A percentile compares a stretch with the other conserved stretches of the same genome.
Conservation (phyloP, 495 filamentous ascomycete species). For the Cercophora scortea region DNA sequence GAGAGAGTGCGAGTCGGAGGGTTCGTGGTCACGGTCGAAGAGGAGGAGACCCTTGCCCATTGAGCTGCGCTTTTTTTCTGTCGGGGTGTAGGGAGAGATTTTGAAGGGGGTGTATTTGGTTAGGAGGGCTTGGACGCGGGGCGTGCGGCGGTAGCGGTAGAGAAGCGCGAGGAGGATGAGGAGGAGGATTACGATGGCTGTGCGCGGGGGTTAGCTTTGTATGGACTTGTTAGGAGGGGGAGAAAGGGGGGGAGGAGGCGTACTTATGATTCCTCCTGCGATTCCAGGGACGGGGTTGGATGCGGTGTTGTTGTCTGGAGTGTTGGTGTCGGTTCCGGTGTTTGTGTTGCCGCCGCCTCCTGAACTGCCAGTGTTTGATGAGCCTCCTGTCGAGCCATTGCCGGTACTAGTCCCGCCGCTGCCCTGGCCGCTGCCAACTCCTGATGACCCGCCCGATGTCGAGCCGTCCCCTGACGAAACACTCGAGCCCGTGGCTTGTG, state of each 20-base stretch:
- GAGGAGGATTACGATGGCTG: constrained; percentile 18
- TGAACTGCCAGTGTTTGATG: not conserved
- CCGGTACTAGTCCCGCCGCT: not conserved
- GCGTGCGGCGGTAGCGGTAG: constrained; percentile 18
- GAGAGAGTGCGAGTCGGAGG: not conserved
- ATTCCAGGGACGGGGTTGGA: constrained; percentile 13
- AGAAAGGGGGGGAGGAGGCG: not conserved
- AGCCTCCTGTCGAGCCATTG: not conserved
- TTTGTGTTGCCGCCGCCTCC: not conserved
- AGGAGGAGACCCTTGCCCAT: constrained; percentile 21
- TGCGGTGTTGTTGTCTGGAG: not conserved
- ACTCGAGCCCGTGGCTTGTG: not conserved
- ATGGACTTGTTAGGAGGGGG: not conserved
- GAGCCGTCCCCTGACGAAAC: not conserved
- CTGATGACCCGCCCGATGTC: not conserved
- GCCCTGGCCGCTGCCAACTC: not conserved
- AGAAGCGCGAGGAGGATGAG: constrained; percentile 17
- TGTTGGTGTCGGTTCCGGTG: not conserved
- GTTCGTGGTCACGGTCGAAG: constrained; percentile 10
- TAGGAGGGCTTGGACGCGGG: constrained; percentile 16
- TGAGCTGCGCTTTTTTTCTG: constrained; percentile 18
- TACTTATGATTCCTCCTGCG: constrained; percentile 17
- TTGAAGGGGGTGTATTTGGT: constrained; percentile 19
- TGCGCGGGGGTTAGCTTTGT: not conserved
- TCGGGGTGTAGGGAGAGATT: constrained; percentile 12